Conservation (phyloP, 2,329 filamentous ascomycete genomes). For the Epicoccum nigrum region DNA sequence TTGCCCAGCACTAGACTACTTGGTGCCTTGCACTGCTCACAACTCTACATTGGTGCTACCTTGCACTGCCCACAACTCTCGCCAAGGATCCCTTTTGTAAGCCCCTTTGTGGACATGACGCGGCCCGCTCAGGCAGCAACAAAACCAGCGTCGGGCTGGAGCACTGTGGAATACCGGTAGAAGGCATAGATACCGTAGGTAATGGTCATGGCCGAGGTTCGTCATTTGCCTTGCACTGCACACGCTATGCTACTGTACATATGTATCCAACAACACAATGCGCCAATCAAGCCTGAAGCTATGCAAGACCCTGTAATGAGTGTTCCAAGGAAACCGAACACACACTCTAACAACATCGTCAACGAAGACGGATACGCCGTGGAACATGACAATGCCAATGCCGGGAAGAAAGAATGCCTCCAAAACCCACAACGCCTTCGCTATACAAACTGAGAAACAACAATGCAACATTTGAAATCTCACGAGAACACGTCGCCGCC, state of each 20-base stretch:
- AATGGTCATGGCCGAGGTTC: conserved; percentile 17
- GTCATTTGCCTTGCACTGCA: conserved; percentile 21
- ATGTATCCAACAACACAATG: conserved; percentile 20
- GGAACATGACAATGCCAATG: conserved; percentile 40
- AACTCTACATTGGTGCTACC: too few relatives aligned
- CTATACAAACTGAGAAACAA: conserved; percentile 27
- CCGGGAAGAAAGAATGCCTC: conserved; percentile 34
- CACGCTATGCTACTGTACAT: conserved; percentile 21
- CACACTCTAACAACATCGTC: conserved; percentile 21
- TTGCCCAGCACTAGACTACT: too few relatives aligned
- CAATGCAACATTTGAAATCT: conserved; percentile 21
- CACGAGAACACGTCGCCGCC: conserved; percentile 53
- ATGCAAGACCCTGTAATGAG: conserved; percentile 36
- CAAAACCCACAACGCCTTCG: conserved; percentile 38
- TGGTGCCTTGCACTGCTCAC: too few relatives aligned
- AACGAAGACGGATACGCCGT: conserved; percentile 32
- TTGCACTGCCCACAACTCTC: neutral
- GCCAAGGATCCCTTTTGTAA: conserved; percentile 6
- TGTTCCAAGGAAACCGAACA: conserved; percentile 27
- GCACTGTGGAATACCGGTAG: too few relatives aligned
- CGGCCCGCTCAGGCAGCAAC: conserved; percentile 27
- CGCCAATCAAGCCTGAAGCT: conserved; percentile 17
- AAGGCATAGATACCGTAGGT: too few relatives aligned
- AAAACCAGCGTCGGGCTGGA: conserved; percentile 15
- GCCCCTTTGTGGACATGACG: conserved; percentile 20